Evolutionary conservation across 2,329 filamentous ascomycete species (phyloP).

Genomic region (Zymoseptoria passerinii): DNA sequence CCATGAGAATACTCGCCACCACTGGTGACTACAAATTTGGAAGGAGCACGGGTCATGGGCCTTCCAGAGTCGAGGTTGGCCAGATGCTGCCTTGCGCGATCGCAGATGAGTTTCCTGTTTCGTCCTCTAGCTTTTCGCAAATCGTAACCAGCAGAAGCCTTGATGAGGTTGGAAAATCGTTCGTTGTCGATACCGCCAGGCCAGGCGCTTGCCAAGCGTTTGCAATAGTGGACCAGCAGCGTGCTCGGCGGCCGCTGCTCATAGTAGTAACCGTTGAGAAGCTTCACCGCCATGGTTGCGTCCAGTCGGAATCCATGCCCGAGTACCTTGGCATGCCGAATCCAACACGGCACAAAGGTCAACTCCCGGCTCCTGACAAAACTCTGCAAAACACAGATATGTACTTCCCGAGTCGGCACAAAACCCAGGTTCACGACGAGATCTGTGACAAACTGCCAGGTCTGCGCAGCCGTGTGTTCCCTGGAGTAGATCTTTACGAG

Average conservation of each 20-base stretch:
- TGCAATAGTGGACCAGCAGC: conserved; percentile 22
- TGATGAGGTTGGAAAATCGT: conserved; percentile 10
- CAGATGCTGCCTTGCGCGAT: conserved; percentile 4
- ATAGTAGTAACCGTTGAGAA: conserved; percentile 22
- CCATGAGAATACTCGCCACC: neutral
- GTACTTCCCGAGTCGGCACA: conserved; percentile 17
- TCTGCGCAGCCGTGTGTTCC: conserved; percentile 17
- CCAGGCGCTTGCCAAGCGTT: conserved; percentile 10
- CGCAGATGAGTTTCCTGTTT: neutral
- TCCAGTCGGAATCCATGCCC: conserved; percentile 15
- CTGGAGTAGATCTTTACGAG: conserved; percentile 13
- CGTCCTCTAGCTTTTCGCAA: conserved; percentile 13
- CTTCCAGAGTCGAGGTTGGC: neutral
- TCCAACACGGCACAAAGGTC: conserved; percentile 21
- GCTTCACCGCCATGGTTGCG: conserved; percentile 9
- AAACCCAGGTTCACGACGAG: conserved; percentile 18
- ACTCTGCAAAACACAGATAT: conserved; percentile 17
- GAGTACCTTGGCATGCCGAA: conserved; percentile 11
- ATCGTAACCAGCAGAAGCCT: conserved; percentile 22
- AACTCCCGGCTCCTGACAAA: conserved; percentile 16
- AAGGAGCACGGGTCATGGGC: neutral
- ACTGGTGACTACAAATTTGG: neutral
- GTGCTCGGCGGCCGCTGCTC: conserved; percentile 21
- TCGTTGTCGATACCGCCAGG: conserved; percentile 12
- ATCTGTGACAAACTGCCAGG: conserved; percentile 20